Conservation (phyloP, 139 green algal genomes). For the Chlamydomonas eustigma region DNA sequence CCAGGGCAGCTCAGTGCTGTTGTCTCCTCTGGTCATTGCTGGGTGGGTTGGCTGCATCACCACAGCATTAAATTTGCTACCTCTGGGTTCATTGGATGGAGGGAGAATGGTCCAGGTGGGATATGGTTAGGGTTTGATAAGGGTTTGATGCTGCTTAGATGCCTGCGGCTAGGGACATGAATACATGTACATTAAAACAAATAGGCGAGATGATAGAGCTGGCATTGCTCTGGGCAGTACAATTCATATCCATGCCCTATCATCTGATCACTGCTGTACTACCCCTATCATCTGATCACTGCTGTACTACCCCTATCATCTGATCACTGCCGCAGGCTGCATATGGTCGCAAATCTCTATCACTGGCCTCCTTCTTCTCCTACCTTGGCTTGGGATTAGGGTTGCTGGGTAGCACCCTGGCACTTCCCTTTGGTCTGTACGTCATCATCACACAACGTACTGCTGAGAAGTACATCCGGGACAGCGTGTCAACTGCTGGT, state of each 20-base stretch:
- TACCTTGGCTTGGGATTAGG: slow-evolving; percentile 38
- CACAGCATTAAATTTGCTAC: slow-evolving; percentile 76
- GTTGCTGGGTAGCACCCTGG: slow-evolving; percentile 35
- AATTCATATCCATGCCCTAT: too few relatives aligned
- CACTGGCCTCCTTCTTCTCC: slow-evolving; percentile 69
- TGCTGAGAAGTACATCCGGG: slow-evolving; percentile 31
- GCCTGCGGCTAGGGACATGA: too few relatives aligned
- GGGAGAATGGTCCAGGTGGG: slow-evolving; percentile 25
- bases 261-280: too few relatives aligned
- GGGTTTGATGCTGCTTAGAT: too few relatives aligned
- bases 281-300: too few relatives aligned
- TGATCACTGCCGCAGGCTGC: too few relatives aligned
- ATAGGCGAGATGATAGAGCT: too few relatives aligned
- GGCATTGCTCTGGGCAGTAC: too few relatives aligned
- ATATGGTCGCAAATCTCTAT: slow-evolving; percentile 53
- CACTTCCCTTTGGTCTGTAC: slow-evolving; percentile 82
- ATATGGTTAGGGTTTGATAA: slow-evolving; percentile 33
- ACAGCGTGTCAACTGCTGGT: slow-evolving; percentile 49
- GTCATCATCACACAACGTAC: slow-evolving; percentile 58
- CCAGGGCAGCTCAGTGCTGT: slow-evolving; percentile 13
- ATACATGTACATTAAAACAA: too few relatives aligned
- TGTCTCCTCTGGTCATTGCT: slow-evolving; percentile 50
- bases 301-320: too few relatives aligned
- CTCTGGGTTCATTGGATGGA: slow-evolving; percentile 11
- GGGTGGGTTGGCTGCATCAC: slow-evolving; percentile 83